These are phyloP conservation scores for Penicillium soppii DNA, from an alignment of 495 filamentous ascomycete species.

Conservation along the genomic window DNA sequence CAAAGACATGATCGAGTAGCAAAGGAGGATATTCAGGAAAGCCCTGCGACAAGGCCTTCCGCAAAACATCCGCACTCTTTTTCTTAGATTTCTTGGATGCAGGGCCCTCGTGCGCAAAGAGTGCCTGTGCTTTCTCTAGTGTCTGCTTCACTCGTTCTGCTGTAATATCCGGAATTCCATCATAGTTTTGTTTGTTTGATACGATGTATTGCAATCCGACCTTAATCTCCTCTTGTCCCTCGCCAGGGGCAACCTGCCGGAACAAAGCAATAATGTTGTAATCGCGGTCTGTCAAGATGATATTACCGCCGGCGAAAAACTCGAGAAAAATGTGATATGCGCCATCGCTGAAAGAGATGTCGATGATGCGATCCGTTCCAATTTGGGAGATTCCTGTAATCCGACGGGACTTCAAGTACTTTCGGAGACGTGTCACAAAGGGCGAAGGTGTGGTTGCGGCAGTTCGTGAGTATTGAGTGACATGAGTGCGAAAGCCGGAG, in stretches of 20 bases:
- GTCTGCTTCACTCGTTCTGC: slow-evolving; percentile 66
- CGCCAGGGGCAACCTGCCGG: slow-evolving; percentile 70
- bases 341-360: slow-evolving; percentile 90
- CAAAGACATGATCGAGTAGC: slow-evolving; percentile 82
- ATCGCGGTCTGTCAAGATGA: slow-evolving; percentile 83
- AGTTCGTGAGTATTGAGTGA: slow-evolving; percentile 83
- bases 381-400: slow-evolving; percentile 80
- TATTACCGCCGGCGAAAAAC: slow-evolving; percentile 95
- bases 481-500: slow-evolving; percentile 92
- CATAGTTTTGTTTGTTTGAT: slow-evolving; percentile 77
- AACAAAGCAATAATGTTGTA: slow-evolving; percentile 75
- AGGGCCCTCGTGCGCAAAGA: slow-evolving; percentile 46
- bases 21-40: slow-evolving; percentile 86
- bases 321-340: slow-evolving; percentile 84
- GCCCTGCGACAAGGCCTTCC: slow-evolving; percentile 74
- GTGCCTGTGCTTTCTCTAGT: slow-evolving; percentile 62
- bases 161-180: slow-evolving; percentile 71
- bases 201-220: slow-evolving; percentile 77
- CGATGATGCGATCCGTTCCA: slow-evolving; percentile 90
- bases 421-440: slow-evolving; percentile 82
- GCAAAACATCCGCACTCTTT: slow-evolving; percentile 73
- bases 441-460: slow-evolving; percentile 78
- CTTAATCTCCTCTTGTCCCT: slow-evolving; percentile 70
- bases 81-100: slow-evolving; percentile 72
- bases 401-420: slow-evolving; percentile 80